A percentile compares a stretch with the other conserved stretches of the same genome.
phyloP scores from a whole-genome alignment of 208 protist genomes.

The Crithidia sp. region DNA sequence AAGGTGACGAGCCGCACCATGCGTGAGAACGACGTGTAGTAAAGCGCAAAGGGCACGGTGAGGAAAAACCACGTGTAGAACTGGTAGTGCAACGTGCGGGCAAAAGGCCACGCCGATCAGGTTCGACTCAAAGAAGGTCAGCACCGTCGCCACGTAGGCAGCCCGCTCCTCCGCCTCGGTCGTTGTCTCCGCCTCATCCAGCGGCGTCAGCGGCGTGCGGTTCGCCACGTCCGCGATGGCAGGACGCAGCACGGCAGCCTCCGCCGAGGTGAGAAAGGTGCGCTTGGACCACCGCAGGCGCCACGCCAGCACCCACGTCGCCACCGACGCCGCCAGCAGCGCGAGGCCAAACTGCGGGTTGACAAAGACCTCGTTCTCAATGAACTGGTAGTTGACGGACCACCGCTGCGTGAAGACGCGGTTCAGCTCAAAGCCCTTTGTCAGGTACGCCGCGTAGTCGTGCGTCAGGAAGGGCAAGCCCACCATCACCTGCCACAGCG shows the following conservation, averaged over 20 bases:
- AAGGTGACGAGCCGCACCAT: slow-evolving; percentile 39
- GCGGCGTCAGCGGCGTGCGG: neutral
- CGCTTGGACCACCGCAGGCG: slow-evolving; percentile 54
- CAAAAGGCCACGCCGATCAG: slow-evolving; percentile 90
- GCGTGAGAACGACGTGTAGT: slow-evolving; percentile 45
- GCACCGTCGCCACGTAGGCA: slow-evolving; percentile 39
- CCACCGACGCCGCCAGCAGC: slow-evolving; percentile 52
- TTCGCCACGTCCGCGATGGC: slow-evolving; percentile 18
- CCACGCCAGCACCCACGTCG: slow-evolving; percentile 66
- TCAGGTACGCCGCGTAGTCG: slow-evolving; percentile 52
- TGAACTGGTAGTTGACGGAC: slow-evolving; percentile 83
- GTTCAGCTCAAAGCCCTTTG: slow-evolving; percentile 66
- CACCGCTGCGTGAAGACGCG: slow-evolving; percentile 75
- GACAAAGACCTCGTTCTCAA: slow-evolving; percentile 62
- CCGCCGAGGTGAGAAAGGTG: slow-evolving; percentile 26
- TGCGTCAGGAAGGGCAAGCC: slow-evolving; percentile 68
- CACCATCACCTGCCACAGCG: slow-evolving; percentile 64
- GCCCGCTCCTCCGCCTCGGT: slow-evolving; percentile 26
- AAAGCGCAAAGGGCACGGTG: slow-evolving; percentile 72
- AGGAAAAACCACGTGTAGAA: slow-evolving; percentile 95
- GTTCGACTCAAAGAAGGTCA: slow-evolving; percentile 90
- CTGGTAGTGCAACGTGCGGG: slow-evolving; percentile 93
- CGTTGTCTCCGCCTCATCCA: slow-evolving; percentile 7
- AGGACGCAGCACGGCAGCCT: slow-evolving; percentile 17
- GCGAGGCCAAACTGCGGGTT: slow-evolving; percentile 41